Evolutionary conservation across 192 early-diverging fungal species (phyloP), one percentile per base, ranked within the genome.

Genomic region (Coemansia sp.): DNA sequence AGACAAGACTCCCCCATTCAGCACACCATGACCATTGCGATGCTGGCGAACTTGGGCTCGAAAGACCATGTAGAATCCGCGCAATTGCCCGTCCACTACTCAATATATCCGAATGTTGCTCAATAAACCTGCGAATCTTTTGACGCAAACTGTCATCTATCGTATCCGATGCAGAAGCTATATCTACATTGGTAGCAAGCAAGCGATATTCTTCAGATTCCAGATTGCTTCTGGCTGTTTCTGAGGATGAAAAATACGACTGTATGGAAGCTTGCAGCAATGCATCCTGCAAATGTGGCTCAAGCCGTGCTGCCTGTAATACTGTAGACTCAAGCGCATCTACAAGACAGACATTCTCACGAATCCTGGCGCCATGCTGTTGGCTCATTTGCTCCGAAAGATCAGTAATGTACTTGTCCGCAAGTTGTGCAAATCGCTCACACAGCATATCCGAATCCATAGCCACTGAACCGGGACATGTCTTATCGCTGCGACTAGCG

Each of bases 11-110:
- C 12, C 63, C 73, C 78, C 78, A 80, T 59, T 80, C 78, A 20
- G 69, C 22, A 46, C 78, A 75, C 78, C 78, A 81, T 59, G 65
- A 57, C 78, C 78, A 81, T 54, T 75, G 69, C 14, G 78, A 75
- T 38, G 73, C 61, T 16, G 69, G 61, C 51, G 63, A 72, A 39
- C 57, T 70, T 5, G 81, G 76, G 10, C 77, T 69, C 7, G 73
- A 67, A 2, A 84, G 75, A 6, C 76, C 81, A 64, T 84, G 81
- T 44, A 79, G 64, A 12, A 84, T 42, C 20, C 74, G 72, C 5
- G 81, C 81, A 39, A 84, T 68, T 0, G 76, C 73, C 37, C 76
- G 70, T 8, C 69, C 81, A 20, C 70, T 76, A 41, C 54, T 69
- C 5, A 84, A 65, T 49, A 58, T 54, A 2, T 58, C 58, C 0